phyloP scores from a whole-genome alignment of 495 filamentous ascomycete genomes.

The Tuber aestivum region DNA sequence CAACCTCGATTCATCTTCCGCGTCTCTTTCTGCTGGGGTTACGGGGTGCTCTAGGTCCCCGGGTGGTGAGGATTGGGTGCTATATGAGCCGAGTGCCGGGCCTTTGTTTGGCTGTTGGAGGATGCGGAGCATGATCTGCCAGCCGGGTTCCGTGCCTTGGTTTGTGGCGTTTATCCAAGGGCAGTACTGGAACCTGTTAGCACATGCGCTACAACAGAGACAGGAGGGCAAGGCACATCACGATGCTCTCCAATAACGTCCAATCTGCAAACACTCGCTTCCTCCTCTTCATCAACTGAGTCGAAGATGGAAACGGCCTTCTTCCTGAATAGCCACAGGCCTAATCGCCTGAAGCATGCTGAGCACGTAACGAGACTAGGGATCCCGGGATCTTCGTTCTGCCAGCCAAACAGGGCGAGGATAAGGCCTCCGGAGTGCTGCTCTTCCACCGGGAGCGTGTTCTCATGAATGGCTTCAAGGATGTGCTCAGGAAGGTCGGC shows the following conservation, averaged over 20 bases:
- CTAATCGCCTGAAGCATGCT: constrained; percentile 80
- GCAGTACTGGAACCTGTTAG: constrained; percentile 32
- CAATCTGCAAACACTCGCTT: constrained; percentile 37
- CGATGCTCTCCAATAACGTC: constrained; percentile 41
- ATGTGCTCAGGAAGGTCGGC: constrained; percentile 43
- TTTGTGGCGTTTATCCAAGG: constrained; percentile 38
- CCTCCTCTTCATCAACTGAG: constrained; percentile 26
- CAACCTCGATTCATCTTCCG: constrained; percentile 34
- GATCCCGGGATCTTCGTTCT: constrained; percentile 60
- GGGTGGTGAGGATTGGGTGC: constrained; percentile 16
- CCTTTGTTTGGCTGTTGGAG: constrained; percentile 28
- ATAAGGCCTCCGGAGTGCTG: constrained; percentile 54
- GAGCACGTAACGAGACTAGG: constrained; percentile 69
- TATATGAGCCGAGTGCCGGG: constrained; percentile 27
- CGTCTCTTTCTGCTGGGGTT: constrained; percentile 33
- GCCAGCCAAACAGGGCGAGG: constrained; percentile 83
- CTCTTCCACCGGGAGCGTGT: neutral
- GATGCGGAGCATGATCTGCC: constrained; percentile 31
- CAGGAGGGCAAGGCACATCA: constrained; percentile 25
- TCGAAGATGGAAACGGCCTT: constrained; percentile 43
- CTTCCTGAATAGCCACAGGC: constrained; percentile 86
- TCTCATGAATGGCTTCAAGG: constrained; percentile 14
- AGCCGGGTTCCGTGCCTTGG: constrained; percentile 41
- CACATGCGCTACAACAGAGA: neutral
- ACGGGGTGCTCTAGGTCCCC: constrained; percentile 13